A percentile compares a stretch with the other conserved stretches of the same genome.
phyloP scores from a whole-genome alignment of 179 eudicot species.

The Silene noctiflora region DNA sequence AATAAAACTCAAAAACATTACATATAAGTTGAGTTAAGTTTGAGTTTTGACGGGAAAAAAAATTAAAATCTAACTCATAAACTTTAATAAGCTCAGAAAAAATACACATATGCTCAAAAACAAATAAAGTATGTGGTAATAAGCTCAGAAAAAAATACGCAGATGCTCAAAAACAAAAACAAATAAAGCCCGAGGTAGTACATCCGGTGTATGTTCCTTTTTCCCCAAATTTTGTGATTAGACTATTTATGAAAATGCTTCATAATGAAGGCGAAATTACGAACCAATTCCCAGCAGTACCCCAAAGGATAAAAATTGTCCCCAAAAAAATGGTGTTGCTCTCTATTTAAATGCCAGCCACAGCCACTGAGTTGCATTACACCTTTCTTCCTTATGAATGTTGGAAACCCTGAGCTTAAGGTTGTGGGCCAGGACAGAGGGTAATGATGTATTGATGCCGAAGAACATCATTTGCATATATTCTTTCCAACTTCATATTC shows the following conservation, averaged over 20 bases:
- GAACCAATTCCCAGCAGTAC: neutral
- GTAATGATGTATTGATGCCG: neutral
- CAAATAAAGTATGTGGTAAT: too few species aligned
- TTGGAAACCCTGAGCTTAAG: neutral
- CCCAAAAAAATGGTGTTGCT: neutral
- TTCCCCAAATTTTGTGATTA: neutral
- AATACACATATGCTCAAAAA: too few species aligned
- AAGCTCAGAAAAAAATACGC: too few species aligned
- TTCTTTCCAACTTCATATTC: neutral
- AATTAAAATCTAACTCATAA: too few species aligned
- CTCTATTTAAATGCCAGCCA: neutral
- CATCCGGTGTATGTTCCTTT: too few species aligned
- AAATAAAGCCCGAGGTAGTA: too few species aligned
- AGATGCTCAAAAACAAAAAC: too few species aligned
- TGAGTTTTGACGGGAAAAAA: too few species aligned
- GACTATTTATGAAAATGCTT: neutral
- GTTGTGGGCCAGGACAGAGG: neutral
- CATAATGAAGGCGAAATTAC: neutral
- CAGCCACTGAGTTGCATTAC: neutral
- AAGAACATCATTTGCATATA: neutral
- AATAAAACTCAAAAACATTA: too few species aligned
- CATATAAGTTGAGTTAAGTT: too few species aligned
- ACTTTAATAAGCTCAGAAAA: too few species aligned
- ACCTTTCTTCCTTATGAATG: neutral
- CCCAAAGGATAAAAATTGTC: neutral